phyloP scores from a whole-genome alignment of 768 basidiomycete genomes.

The Suillus americanus region DNA sequence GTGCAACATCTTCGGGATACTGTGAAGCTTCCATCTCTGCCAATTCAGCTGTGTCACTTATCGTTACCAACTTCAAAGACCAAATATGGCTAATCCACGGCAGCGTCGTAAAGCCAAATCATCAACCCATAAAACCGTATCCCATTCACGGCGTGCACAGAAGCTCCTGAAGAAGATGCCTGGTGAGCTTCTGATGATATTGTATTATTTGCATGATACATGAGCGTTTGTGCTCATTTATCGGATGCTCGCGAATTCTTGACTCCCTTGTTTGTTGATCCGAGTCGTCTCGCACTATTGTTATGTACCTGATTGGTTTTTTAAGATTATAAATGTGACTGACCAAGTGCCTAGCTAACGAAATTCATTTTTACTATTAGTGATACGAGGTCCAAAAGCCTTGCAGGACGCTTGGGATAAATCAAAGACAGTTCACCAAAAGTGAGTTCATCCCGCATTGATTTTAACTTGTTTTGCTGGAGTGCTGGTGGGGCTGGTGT shows the following conservation, averaged over 20 bases:
- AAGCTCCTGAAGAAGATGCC: conserved; percentile 77
- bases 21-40: neutral
- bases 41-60: neutral
- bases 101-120: conserved; percentile 88
- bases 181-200: conserved; percentile 41
- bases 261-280: neutral
- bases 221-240: neutral
- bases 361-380: conserved; percentile 40
- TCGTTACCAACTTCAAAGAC: neutral
- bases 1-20: neutral
- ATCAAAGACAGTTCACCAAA: conserved; percentile 85
- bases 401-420: conserved; percentile 88
- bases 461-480: neutral
- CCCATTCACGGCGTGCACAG: conserved; percentile 73
- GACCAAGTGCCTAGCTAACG: neutral
- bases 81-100: conserved; percentile 86
- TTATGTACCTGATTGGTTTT: conserved; percentile 10
- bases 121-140: conserved; percentile 67
- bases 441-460: conserved; percentile 50
- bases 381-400: conserved; percentile 77
- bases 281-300: neutral
- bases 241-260: neutral
- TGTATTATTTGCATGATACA: neutral
- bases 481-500: neutral
- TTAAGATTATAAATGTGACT: neutral